phyloP scores from a whole-genome alignment of 345 rosid species.

The Populus simonii region DNA sequence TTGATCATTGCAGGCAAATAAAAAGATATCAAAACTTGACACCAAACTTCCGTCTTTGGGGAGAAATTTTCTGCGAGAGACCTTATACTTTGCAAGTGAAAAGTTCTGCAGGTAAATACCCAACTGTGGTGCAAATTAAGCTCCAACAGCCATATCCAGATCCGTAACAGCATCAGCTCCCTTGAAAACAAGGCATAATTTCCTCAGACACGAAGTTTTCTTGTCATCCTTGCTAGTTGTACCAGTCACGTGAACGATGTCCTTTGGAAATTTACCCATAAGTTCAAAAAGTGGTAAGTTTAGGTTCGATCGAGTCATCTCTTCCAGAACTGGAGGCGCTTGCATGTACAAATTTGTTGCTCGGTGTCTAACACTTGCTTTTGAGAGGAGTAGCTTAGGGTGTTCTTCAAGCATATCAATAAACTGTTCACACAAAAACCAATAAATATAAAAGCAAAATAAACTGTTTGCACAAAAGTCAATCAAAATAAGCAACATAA shows the following conservation, averaged over 20 bases:
- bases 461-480: background rate
- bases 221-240: conserved; percentile 42
- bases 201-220: conserved; percentile 55
- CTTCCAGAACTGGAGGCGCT: conserved; percentile 91
- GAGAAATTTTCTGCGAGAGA: background rate
- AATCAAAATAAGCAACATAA: background rate
- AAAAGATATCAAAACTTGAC: conserved; percentile 4
- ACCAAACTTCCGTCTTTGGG: background rate
- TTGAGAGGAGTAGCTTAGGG: conserved; percentile 66
- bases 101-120: background rate
- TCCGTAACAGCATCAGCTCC: conserved; percentile 66
- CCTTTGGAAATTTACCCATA: conserved; percentile 53
- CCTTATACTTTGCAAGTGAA: background rate
- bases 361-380: conserved; percentile 61
- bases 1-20: background rate
- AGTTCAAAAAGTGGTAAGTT: conserved; percentile 59
- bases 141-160: conserved; percentile 85
- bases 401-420: conserved; percentile 74
- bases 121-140: conserved; percentile 25
- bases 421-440: conserved; percentile 46
- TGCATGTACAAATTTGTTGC: conserved; percentile 84
- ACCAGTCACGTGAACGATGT: conserved; percentile 25
- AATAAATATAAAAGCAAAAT: background rate
- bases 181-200: conserved; percentile 65
- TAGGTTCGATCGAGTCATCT: conserved; percentile 76